phyloP scores from a whole-genome alignment of 768 basidiomycete genomes.

The Chalciporus pseudorubinellus region DNA sequence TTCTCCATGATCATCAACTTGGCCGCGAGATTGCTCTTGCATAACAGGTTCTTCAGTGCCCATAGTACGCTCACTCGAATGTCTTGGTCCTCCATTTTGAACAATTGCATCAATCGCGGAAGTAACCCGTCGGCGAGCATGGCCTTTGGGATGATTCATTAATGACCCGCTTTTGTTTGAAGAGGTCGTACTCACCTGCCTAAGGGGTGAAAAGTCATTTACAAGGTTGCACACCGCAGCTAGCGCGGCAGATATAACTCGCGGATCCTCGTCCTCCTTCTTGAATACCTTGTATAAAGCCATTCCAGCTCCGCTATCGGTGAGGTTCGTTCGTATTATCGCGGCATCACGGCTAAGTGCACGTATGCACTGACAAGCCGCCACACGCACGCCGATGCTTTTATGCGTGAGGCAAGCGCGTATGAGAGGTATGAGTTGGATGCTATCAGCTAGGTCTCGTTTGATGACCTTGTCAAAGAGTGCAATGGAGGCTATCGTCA shows the following conservation, averaged over 20 bases:
- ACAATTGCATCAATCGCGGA: conserved; percentile 57
- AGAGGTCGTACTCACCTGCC: conserved; percentile 47
- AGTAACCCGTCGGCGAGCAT: conserved; percentile 70
- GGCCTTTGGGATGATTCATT: conserved; percentile 37
- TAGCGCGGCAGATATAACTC: conserved; percentile 70
- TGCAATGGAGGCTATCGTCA: conserved; percentile 67
- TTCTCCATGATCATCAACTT: conserved; percentile 67
- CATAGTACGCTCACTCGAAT: conserved; percentile 75
- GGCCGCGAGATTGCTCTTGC: conserved; percentile 55
- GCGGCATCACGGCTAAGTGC: conserved; percentile 77
- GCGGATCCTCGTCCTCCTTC: conserved; percentile 58
- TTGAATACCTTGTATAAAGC: conserved; percentile 61
- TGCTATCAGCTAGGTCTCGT: conserved; percentile 58
- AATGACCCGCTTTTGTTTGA: neutral
- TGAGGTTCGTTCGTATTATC: conserved; percentile 78
- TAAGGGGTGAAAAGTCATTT: conserved; percentile 80
- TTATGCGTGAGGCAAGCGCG: conserved; percentile 55
- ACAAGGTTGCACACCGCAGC: conserved; percentile 83
- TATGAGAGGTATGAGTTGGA: conserved; percentile 53
- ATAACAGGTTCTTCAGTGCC: conserved; percentile 82
- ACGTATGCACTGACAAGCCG: conserved; percentile 82
- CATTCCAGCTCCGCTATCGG: conserved; percentile 78
- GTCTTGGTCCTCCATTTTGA: conserved; percentile 50
- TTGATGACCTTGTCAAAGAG: conserved; percentile 75
- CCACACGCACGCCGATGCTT: conserved; percentile 76